Percentiles rank a stretch among this genome's conserved stretches.
These are phyloP conservation scores for Xylaria acuta DNA, from an alignment of 495 filamentous ascomycete genomes.

Conservation along the genomic window DNA sequence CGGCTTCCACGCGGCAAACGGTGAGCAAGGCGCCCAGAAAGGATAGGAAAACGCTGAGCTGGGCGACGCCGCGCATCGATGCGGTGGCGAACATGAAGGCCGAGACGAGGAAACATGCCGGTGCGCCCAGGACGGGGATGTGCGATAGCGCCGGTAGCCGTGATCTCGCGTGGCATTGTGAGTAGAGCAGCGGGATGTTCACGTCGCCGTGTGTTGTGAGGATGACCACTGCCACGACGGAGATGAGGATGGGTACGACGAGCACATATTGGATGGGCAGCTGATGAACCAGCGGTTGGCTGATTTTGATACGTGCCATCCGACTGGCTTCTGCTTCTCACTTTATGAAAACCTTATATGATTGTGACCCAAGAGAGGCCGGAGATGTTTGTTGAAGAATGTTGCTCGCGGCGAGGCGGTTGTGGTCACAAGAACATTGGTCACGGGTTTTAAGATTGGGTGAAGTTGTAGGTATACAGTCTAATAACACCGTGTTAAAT, in stretches of 20 bases:
- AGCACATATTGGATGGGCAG: constrained; percentile 40
- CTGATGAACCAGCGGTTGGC: constrained; percentile 34
- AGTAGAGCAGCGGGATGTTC: constrained; percentile 49
- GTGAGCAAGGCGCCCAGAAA: constrained; percentile 46
- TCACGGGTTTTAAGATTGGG: constrained; percentile 6
- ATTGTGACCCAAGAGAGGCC: neutral
- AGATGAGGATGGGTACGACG: constrained; percentile 41
- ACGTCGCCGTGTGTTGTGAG: constrained; percentile 44
- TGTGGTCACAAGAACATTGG: neutral
- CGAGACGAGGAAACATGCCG: constrained; percentile 48
- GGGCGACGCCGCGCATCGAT: constrained; percentile 33
- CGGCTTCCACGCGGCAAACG: constrained; percentile 45
- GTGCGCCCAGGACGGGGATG: constrained; percentile 44
- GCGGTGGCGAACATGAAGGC: constrained; percentile 44
- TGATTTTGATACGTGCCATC: constrained; percentile 19
- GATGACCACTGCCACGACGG: constrained; percentile 35
- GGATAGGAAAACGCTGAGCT: constrained; percentile 39
- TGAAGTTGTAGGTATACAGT: constrained; percentile 11
- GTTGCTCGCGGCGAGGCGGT: neutral
- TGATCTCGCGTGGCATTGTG: constrained; percentile 49
- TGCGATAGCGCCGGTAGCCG: constrained; percentile 43
- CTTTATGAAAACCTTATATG: neutral
- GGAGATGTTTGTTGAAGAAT: neutral
- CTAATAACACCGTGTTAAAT: neutral
- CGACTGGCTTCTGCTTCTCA: neutral